Evolutionary conservation across 805 yeast species (phyloP).

Genomic region (Yamadazyma sp.): DNA sequence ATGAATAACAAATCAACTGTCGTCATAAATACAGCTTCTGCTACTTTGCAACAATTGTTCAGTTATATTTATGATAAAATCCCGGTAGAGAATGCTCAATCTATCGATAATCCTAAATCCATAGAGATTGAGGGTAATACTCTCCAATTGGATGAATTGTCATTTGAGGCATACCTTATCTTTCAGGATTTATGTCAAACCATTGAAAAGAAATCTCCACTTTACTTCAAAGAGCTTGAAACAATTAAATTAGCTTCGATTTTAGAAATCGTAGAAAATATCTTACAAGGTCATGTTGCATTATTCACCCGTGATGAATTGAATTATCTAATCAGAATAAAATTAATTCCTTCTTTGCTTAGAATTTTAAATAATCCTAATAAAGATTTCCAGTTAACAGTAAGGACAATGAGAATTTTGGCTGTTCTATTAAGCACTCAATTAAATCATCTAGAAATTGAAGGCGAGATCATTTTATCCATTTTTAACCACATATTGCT

Average conservation of each 20-base stretch:
- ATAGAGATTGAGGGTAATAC: slow-evolving; percentile 42
- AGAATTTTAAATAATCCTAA: slow-evolving; percentile 51
- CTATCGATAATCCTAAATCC: neutral
- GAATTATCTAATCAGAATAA: slow-evolving; percentile 59
- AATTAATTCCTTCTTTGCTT: slow-evolving; percentile 73
- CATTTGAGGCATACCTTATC: slow-evolving; percentile 68
- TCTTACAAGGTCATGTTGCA: slow-evolving; percentile 59
- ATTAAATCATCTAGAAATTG: slow-evolving; percentile 61
- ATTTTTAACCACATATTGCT: slow-evolving; percentile 71
- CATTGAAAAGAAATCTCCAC: slow-evolving; percentile 56
- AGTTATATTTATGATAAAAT: slow-evolving; percentile 74
- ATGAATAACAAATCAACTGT: slow-evolving; percentile 66
- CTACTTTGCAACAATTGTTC: slow-evolving; percentile 84
- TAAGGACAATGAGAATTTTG: slow-evolving; percentile 73
- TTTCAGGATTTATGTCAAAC: slow-evolving; percentile 71
- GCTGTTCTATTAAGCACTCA: slow-evolving; percentile 56
- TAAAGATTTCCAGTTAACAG: slow-evolving; percentile 65
- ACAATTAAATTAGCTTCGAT: slow-evolving; percentile 62
- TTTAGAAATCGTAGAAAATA: slow-evolving; percentile 79
- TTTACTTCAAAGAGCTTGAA: slow-evolving; percentile 47
- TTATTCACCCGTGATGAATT: slow-evolving; percentile 66
- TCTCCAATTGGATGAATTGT: slow-evolving; percentile 46
- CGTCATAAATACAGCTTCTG: slow-evolving; percentile 87
- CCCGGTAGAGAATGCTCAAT: slow-evolving; percentile 23
- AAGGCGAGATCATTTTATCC: slow-evolving; percentile 78